phyloP scores from a whole-genome alignment of 768 basidiomycete species.

The Scleroderma citrinum region DNA sequence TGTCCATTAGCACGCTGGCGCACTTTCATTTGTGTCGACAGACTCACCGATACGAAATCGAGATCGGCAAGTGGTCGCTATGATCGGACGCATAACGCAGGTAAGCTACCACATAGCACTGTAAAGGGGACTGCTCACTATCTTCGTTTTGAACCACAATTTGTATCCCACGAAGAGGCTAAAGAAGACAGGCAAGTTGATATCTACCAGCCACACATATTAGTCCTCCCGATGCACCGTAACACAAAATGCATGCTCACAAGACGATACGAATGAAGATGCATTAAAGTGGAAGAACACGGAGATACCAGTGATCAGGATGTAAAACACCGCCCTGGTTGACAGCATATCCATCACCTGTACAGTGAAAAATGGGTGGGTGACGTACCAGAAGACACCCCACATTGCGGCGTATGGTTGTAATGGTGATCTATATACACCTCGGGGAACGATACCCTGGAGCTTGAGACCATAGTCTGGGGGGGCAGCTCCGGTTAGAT shows the following conservation, averaged over 20 bases:
- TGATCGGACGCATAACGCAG: not conserved
- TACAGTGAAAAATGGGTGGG: slow-evolving; percentile 11
- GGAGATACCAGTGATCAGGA: slow-evolving; percentile 47
- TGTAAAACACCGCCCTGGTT: slow-evolving; percentile 39
- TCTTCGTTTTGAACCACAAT: slow-evolving; percentile 20
- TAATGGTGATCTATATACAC: slow-evolving; percentile 55
- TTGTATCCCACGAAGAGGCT: slow-evolving; percentile 41
- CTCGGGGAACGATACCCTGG: slow-evolving; percentile 58
- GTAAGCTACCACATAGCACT: not conserved
- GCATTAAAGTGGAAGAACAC: slow-evolving; percentile 63
- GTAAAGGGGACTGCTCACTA: slow-evolving; percentile 7
- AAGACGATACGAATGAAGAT: slow-evolving; percentile 41
- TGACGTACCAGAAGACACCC: slow-evolving; percentile 61
- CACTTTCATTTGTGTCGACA: not conserved
- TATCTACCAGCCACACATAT: slow-evolving; percentile 23
- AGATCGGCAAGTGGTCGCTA: slow-evolving; percentile 38
- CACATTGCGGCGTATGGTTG: slow-evolving; percentile 69
- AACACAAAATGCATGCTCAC: slow-evolving; percentile 18
- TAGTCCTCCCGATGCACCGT: not conserved
- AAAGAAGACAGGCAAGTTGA: slow-evolving; percentile 38
- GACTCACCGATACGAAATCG: slow-evolving; percentile 62
- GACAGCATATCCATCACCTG: not conserved
- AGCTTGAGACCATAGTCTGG: slow-evolving; percentile 45
- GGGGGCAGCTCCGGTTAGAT: slow-evolving; percentile 10
- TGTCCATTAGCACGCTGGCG: not conserved